Evolutionary conservation across 1,284 basidiomycete species (phyloP).

Genomic region (Lentinula novae-zelandiae): DNA sequence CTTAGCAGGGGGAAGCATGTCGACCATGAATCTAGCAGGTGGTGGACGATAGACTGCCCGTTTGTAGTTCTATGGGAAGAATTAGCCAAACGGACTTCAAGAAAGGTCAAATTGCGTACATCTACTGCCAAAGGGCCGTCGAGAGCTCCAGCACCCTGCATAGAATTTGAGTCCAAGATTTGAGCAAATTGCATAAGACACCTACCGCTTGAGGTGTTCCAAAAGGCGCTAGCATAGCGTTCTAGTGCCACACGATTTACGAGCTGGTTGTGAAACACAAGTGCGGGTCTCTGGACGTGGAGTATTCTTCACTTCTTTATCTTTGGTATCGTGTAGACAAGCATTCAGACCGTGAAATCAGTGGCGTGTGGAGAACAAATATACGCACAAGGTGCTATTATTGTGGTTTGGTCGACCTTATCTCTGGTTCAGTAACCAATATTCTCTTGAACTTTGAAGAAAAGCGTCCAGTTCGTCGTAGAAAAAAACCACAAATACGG

Average conservation of each 20-base stretch:
- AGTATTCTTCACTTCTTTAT: background rate
- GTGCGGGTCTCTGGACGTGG: background rate
- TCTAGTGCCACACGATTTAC: background rate
- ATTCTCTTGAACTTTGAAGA: background rate
- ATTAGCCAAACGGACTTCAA: constrained; percentile 1
- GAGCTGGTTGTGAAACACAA: background rate
- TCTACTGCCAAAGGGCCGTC: constrained; percentile 27
- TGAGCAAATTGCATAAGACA: constrained; percentile 1
- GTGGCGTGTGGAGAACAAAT: background rate
- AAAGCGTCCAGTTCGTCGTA: too few species aligned
- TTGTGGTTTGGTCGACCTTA: background rate
- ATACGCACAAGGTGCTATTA: constrained; percentile 1
- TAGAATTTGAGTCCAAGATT: background rate
- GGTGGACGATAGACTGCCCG: constrained; percentile 56
- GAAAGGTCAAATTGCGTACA: constrained; percentile 19
- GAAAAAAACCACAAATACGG: background rate
- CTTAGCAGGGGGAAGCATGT: constrained; percentile 54
- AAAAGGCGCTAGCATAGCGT: constrained; percentile 3
- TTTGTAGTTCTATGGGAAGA: constrained; percentile 37
- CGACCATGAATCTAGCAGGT: constrained; percentile 56
- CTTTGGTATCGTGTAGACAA: background rate
- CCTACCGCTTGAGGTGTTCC: constrained; percentile 5
- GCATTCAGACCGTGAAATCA: background rate
- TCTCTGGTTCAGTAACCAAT: background rate
- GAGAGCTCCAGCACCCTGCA: constrained; percentile 9